A percentile compares a stretch with the other conserved stretches of the same genome.
phyloP scores from a whole-genome alignment of 768 basidiomycete genomes.

The Boletus subcaerulescens region DNA sequence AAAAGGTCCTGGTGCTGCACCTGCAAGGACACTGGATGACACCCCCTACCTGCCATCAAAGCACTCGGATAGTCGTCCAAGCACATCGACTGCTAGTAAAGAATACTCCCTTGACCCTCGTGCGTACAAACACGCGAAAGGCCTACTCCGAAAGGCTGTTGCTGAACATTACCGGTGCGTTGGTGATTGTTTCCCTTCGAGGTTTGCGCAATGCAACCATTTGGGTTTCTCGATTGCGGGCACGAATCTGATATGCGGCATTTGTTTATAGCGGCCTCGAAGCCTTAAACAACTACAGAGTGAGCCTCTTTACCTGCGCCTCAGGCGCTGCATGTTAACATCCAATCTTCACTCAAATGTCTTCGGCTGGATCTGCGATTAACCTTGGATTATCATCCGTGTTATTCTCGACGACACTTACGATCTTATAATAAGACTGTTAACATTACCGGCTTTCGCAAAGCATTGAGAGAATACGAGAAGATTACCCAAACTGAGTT shows the following conservation, averaged over 20 bases:
- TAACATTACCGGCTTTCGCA: constrained; percentile 88
- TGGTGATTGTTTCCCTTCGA: background rate
- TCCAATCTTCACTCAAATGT: background rate
- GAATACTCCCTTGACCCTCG: constrained; percentile 53
- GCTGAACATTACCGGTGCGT: constrained; percentile 76
- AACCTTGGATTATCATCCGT: background rate
- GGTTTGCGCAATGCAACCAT: background rate
- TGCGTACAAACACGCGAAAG: constrained; percentile 81
- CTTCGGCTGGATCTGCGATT: background rate
- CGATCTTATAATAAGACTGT: constrained; percentile 50
- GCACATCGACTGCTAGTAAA: background rate
- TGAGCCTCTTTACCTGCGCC: constrained; percentile 25
- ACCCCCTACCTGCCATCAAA: background rate
- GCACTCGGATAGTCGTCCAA: background rate
- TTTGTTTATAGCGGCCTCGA: constrained; percentile 61
- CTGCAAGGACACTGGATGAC: background rate
- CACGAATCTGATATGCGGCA: constrained; percentile 8
- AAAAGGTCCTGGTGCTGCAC: background rate
- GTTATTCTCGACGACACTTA: background rate
- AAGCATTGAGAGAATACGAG: constrained; percentile 83
- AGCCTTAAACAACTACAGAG: constrained; percentile 85
- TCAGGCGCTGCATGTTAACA: background rate
- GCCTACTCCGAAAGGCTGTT: constrained; percentile 78
- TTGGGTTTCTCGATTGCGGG: background rate
- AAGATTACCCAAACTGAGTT: constrained; percentile 66